Base-by-base conservation (phyloP, 768 basidiomycete species). In the Austroboletus eburneus region DNA sequence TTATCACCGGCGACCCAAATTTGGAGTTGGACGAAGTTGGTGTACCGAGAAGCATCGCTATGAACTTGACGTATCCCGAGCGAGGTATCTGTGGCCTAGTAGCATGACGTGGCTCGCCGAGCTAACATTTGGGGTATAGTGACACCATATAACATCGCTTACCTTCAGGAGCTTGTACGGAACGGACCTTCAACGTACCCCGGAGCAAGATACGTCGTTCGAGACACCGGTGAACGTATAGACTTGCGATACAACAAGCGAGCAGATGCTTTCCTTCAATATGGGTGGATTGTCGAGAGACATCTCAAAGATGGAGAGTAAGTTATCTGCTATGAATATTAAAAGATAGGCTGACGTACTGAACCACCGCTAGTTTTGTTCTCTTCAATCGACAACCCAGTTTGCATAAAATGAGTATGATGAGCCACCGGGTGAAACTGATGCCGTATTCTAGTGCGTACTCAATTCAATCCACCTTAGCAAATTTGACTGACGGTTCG, bases 401-500 rank as follows among this genome's bases (percentile, higher is more conserved):
- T 78, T 69, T 98, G 67, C 96, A 99, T 69, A 99, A 99, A 69
- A 98, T 98, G 96, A 95, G 92, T 76, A 98, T 98, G 96, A 98
- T 98, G 96, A 90, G 90, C 67, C 96, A 98, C 72, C 83, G 94
- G 29, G 90, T 98, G 24, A 91, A 88, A 60, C 72, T 98, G 50
- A 96, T 98, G 93, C 89, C 91, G 12, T 97, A 98, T 69, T 98
- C 94, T 18, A 98, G 91, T 94, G 59, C 66, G 91, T 78, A 8
- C 2, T 43, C 18, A 8, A 5, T 42, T 48, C 21, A 23, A 17
- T 25, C 4, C 34, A 37, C 42, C n/a, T 20, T n/a, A 42, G 12
- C 42, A 30, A 49, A 27, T 13, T 10, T 43, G 27, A 33, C 47
- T 52, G 62, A 68, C 69, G 24, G 4, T 25, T 16, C 21, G 23